Evolutionary conservation across 1,139 yeast genomes (phyloP).

Genomic region (Dujonia santamariae): DNA sequence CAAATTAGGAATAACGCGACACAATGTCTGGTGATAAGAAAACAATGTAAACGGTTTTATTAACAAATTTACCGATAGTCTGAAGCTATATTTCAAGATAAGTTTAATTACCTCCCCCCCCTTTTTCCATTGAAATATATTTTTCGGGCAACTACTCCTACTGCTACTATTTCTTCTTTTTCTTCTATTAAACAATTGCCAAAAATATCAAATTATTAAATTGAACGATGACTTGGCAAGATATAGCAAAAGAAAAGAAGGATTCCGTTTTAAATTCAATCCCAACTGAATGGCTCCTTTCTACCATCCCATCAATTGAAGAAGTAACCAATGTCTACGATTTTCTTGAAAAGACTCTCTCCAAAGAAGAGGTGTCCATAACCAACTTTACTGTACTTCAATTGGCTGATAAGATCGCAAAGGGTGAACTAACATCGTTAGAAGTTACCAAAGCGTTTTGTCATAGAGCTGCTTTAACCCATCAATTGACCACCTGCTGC

Average conservation of each 20-base stretch:
- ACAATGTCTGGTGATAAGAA: too few relatives aligned
- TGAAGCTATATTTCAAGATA: too few relatives aligned
- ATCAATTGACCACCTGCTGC: constrained; percentile 26
- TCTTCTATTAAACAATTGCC: too few relatives aligned
- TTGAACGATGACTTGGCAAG: constrained; percentile 13
- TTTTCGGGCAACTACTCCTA: too few relatives aligned
- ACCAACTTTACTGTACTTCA: neutral
- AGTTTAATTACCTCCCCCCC: too few relatives aligned
- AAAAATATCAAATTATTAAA: too few relatives aligned
- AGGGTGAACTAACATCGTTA: neutral
- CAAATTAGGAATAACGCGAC: too few relatives aligned
- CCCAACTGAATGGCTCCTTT: constrained; percentile 22
- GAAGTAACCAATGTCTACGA: constrained; percentile 25
- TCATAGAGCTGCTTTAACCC: constrained; percentile 36
- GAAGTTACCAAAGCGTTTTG: constrained; percentile 14
- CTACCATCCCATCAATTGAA: constrained; percentile 11
- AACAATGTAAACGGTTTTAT: too few relatives aligned
- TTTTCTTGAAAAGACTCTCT: constrained; percentile 28
- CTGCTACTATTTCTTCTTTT: too few relatives aligned
- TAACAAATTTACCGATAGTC: too few relatives aligned
- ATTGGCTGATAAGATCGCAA: constrained; percentile 1
- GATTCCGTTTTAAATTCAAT: constrained; percentile 14
- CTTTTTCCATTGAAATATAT: too few relatives aligned
- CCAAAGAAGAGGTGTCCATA: constrained; percentile 18
- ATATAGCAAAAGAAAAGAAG: constrained; percentile 15